Base-by-base conservation (phyloP, 176 grass and related monocot species). In the Tillandsia fasciculata region DNA sequence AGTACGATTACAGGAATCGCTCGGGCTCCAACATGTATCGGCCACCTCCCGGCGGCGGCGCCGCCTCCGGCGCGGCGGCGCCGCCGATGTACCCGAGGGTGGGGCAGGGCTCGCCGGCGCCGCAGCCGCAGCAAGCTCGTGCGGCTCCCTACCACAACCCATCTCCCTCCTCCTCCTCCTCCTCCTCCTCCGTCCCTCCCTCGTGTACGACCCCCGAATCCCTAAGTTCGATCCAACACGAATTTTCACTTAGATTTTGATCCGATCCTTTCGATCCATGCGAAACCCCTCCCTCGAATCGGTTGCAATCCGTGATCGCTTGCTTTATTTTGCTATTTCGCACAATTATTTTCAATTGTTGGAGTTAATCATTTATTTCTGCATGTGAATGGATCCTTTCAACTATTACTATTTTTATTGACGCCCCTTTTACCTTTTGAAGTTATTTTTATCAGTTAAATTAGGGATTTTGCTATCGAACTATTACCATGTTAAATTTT, bases 1-100 rank as follows among this genome's bases (percentile, higher is more conserved):
- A 87, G 0, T 87, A 87, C 85, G 80, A 87, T n/a, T 87, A 66
- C 77, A 77, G 76, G 47, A 70, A 73, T 51, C 51, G 80, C 3
- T 28, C 72, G 18, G 80, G 80, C 12, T 82, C 67, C 24, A 80
- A 76, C 83, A 87, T 73, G 76, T 68, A 23, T 33, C 64, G 26
- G 48, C 33, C 70, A 51, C 72, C 50, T 58, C 72, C 15, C 73
- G 83, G 54, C 83, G 76, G 76, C 80, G 76, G 23, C 72, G 72
- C 57, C 50, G 79, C 57, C 76, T 80, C 11, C 79, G 81, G 71
- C 67, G 75, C 9, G 11, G 71, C 27, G 74, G 70, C 79, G 79
- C 51, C 10, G 67, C n/a, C 12, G 53, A n/a, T 61, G 56, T 61
- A 61, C 17, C 15, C 56, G 15, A n/a, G 56, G n/a, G 12, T 20